Evolutionary conservation across 129 eudicot genomes (phyloP).

Genomic region (Centella asiatica): DNA sequence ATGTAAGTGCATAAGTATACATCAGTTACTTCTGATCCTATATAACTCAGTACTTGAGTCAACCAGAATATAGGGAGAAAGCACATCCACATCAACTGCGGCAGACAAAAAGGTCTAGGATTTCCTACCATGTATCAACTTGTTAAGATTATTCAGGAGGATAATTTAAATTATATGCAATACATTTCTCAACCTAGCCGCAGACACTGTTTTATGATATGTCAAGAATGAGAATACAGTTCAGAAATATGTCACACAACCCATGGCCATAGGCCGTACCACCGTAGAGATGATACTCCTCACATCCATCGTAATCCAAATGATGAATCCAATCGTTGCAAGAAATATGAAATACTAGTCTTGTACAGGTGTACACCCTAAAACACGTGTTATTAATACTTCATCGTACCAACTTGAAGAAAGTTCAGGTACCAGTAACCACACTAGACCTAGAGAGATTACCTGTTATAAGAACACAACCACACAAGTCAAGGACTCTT

Average conservation of each 20-base stretch:
- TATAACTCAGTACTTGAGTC: too few species aligned
- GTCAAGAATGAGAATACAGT: too few species aligned
- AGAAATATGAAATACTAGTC: too few species aligned
- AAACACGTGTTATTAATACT: not conserved
- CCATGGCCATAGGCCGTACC: not conserved
- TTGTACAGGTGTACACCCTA: not conserved
- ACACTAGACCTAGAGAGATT: not conserved
- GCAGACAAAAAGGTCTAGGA: not conserved
- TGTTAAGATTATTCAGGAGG: not conserved
- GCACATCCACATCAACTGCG: too few species aligned
- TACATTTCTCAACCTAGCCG: too few species aligned
- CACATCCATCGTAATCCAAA: too few species aligned
- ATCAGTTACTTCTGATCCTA: too few species aligned
- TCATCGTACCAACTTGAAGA: not conserved
- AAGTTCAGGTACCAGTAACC: not conserved
- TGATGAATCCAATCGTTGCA: too few species aligned
- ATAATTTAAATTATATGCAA: too few species aligned
- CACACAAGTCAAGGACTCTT: slow-evolving; percentile 76
- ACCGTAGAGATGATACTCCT: too few species aligned
- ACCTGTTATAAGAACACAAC: slow-evolving; percentile 96
- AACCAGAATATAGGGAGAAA: too few species aligned
- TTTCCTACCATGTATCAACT: not conserved
- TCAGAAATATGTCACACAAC: not conserved
- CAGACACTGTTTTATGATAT: not conserved
- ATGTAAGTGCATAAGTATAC: too few species aligned